Conservation (phyloP, 805 yeast species). For the Wickerhamiella allomyrinae region DNA sequence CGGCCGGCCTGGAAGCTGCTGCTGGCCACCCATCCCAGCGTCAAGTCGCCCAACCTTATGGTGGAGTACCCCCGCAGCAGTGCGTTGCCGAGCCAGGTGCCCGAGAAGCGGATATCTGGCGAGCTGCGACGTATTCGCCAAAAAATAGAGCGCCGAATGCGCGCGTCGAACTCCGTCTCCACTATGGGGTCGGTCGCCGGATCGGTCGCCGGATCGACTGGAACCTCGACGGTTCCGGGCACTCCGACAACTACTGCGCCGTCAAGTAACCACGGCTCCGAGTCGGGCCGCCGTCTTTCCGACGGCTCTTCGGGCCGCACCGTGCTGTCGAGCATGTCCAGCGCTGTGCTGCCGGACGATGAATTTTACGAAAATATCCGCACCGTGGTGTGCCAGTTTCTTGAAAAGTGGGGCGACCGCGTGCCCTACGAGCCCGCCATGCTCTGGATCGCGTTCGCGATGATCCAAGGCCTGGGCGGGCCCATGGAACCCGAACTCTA, state of each 20-base stretch:
- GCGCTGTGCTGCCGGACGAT: neutral
- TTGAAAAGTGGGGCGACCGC: conserved; percentile 63
- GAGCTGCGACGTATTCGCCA: conserved; percentile 19
- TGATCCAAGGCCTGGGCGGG: conserved; percentile 76
- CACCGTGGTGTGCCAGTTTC: conserved; percentile 45
- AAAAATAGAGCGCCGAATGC: neutral
- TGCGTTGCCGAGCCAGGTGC: conserved; percentile 12
- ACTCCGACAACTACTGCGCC: no score
- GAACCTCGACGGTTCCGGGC: no score
- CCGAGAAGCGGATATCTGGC: conserved; percentile 21
- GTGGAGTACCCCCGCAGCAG: conserved; percentile 32
- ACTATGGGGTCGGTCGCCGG: neutral
- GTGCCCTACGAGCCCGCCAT: conserved; percentile 70
- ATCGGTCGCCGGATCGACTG: neutral
- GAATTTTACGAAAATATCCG: conserved; percentile 3
- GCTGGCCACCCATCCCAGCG: conserved; percentile 73
- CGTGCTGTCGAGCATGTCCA: neutral
- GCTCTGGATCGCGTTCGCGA: conserved; percentile 75
- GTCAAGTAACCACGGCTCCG: no score
- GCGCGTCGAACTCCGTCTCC: neutral
- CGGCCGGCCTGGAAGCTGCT: conserved; percentile 74
- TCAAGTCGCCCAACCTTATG: conserved; percentile 54
- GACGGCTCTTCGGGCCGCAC: neutral
- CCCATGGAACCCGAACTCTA: conserved; percentile 41
- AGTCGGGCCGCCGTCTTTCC: neutral